These are phyloP conservation scores for Croton setiger DNA, from an alignment of 441 rosid species.

Conservation along the genomic window DNA sequence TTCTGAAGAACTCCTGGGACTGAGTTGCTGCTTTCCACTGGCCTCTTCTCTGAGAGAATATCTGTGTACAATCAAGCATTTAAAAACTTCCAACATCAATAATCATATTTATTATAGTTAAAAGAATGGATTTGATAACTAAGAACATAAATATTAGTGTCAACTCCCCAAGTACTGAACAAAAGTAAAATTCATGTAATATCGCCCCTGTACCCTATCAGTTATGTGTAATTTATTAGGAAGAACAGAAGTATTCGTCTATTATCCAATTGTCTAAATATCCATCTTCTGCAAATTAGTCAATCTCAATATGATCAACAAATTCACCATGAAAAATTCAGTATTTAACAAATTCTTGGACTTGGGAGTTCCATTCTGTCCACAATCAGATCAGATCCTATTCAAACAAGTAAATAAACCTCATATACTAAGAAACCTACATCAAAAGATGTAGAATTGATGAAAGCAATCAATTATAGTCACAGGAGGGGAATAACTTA, in stretches of 20 bases:
- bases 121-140: neutral
- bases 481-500: conserved; percentile 9
- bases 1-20: conserved; percentile 98
- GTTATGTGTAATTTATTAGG: neutral
- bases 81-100: conserved; percentile 7
- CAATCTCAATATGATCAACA: neutral
- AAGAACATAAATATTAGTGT: neutral
- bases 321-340: neutral
- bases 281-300: neutral
- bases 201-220: neutral
- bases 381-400: neutral
- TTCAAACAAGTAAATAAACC: neutral
- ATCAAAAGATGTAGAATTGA: neutral
- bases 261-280: neutral
- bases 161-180: neutral
- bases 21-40: conserved; percentile 99
- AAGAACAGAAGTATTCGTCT: conserved; percentile 1
- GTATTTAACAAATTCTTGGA: neutral
- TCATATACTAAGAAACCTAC: neutral
- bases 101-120: neutral
- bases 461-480: conserved; percentile 7
- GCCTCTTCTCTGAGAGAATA: conserved; percentile 94
- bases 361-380: neutral
- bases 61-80: conserved; percentile 35
- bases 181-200: neutral